Conservation (phyloP, 2,329 filamentous ascomycete genomes). For the Venturia asperata region DNA sequence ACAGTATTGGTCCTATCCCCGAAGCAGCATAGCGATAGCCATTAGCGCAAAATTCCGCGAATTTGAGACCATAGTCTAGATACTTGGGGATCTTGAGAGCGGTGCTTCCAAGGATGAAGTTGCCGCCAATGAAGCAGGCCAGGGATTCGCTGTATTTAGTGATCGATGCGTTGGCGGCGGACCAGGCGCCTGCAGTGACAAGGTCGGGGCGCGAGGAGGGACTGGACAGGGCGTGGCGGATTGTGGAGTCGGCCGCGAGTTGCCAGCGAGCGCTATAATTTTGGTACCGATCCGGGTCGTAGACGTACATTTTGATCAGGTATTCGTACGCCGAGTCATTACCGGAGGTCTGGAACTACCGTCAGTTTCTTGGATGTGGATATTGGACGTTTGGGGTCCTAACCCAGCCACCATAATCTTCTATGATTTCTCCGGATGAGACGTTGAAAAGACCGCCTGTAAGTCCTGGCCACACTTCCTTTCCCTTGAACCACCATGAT, state of each 20-base stretch:
- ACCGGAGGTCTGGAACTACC: conserved; percentile 20
- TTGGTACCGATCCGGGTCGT: conserved; percentile 58
- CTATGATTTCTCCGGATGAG: conserved; percentile 25
- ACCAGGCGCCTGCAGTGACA: conserved; percentile 52
- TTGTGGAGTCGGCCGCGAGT: conserved; percentile 62
- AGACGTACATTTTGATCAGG: conserved; percentile 84
- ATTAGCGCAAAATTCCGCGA: conserved; percentile 67
- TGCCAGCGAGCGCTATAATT: conserved; percentile 61
- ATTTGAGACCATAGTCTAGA: conserved; percentile 63
- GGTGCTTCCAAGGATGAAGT: conserved; percentile 73
- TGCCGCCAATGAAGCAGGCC: conserved; percentile 78
- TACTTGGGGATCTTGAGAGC: conserved; percentile 60
- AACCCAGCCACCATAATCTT: conserved; percentile 28
- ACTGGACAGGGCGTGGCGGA: background rate
- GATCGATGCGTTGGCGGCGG: conserved; percentile 20
- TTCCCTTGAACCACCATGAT: conserved; percentile 32
- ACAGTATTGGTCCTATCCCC: conserved; percentile 65
- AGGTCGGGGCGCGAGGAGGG: conserved; percentile 26
- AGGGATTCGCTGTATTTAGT: conserved; percentile 42
- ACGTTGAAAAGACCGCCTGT: conserved; percentile 27
- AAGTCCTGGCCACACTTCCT: conserved; percentile 27
- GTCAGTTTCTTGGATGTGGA: background rate
- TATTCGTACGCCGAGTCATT: conserved; percentile 80
- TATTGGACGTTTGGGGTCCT: background rate
- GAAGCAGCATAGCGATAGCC: conserved; percentile 65